Percentiles rank a stretch among this genome's conserved stretches.
Conservation (phyloP, 2,329 filamentous ascomycete species). For the Fusarium poae region DNA sequence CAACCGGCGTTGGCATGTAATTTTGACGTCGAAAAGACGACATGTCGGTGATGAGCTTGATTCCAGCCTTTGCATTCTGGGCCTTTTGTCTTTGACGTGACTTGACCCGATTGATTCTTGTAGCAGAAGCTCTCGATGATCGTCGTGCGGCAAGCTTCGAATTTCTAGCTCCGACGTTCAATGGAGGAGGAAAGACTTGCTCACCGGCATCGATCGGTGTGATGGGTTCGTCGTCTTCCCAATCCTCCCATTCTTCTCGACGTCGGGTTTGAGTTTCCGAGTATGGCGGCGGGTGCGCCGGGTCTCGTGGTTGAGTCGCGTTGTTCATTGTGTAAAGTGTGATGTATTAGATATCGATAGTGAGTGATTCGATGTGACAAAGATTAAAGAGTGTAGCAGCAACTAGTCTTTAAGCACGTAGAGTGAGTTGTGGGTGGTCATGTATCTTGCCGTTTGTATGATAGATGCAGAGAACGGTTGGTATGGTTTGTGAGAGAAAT, state of each 20-base stretch:
- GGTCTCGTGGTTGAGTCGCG: conserved; percentile 26
- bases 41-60: conserved; percentile 79
- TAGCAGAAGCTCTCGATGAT: conserved; percentile 55
- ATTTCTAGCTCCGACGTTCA: conserved; percentile 27
- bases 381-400: conserved; percentile 9
- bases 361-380: conserved; percentile 3
- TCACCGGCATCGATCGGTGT: conserved; percentile 58
- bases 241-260: conserved; percentile 66
- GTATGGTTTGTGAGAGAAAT: conserved; percentile 6
- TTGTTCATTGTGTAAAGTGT: conserved; percentile 33
- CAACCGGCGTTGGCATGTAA: conserved; percentile 53
- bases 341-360: conserved; percentile 21
- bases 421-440: conserved; percentile 14
- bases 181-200: conserved; percentile 49
- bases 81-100: conserved; percentile 72
- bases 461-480: conserved; percentile 14
- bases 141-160: conserved; percentile 41
- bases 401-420: conserved; percentile 32
- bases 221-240: conserved; percentile 63
- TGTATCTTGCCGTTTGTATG: conserved; percentile 25
- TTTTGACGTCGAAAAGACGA: conserved; percentile 62
- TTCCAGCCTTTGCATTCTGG: conserved; percentile 72
- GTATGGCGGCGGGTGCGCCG: conserved; percentile 30
- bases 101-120: conserved; percentile 62
- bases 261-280: conserved; percentile 37